phyloP scores from a whole-genome alignment of 1,284 basidiomycete genomes.

The Testicularia cyperi region DNA sequence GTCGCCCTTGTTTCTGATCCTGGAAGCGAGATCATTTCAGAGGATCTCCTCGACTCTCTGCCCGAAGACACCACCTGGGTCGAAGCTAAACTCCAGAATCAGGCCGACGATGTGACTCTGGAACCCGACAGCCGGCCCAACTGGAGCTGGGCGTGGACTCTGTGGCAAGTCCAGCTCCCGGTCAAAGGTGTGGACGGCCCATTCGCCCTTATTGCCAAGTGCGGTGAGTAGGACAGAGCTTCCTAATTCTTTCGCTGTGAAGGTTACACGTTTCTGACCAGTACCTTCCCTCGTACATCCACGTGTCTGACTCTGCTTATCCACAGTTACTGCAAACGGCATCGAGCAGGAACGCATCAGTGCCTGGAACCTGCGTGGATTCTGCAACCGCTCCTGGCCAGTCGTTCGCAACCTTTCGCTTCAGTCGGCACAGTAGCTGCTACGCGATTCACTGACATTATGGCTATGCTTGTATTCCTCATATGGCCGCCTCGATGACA shows the following conservation, averaged over 20 bases:
- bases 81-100: slow-evolving; percentile 7
- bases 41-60: slow-evolving; percentile 13
- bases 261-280: not conserved
- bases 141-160: slow-evolving; percentile 40
- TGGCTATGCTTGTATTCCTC: no score
- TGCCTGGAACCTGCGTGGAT: slow-evolving; percentile 41
- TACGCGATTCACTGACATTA: no score
- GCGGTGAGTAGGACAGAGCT: slow-evolving; percentile 23
- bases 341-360: slow-evolving; percentile 32
- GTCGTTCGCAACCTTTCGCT: slow-evolving; percentile 31
- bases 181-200: not conserved
- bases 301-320: not conserved
- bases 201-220: slow-evolving; percentile 24
- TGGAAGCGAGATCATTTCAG: not conserved
- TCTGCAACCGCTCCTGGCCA: slow-evolving; percentile 40
- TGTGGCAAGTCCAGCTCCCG: slow-evolving; percentile 24
- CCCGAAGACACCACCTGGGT: slow-evolving; percentile 9
- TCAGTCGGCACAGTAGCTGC: no score
- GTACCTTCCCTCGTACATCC: not conserved
- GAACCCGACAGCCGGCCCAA: not conserved
- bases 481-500: no score
- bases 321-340: slow-evolving; percentile 27
- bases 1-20: slow-evolving; percentile 9
- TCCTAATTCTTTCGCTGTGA: no score
- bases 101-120: no score